Evolutionary conservation across 257 asterid genomes (phyloP), one percentile per base, ranked within the genome.

Genomic region (Solanum stenotomum): DNA sequence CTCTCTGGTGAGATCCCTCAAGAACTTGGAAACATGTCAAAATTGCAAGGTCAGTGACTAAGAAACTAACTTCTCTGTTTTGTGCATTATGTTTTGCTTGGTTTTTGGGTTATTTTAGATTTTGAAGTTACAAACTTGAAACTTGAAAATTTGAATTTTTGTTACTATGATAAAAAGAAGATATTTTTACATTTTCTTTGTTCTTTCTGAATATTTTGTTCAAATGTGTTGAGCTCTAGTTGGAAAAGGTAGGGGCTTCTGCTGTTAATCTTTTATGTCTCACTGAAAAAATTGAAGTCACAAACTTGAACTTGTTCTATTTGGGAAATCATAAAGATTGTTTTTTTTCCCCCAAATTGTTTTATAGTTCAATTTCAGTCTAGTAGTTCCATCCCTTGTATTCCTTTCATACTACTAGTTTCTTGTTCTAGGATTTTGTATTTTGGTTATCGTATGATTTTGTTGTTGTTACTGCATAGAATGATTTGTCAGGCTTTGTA

Each of bases 1-100:
- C 87, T 96, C 22, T 92, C 98, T 59, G 98, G 98, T 29, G 94
- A 94, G 90, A 95, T 96, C 84, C 99, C 99, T 33, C 76, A 94
- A 71, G 94, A 87, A 83, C 91, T 96, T 84, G 99, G 98, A 14
- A 87, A 87, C 89, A 89, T 96, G 98, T 92, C 91, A 13, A 95
- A 89, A 68, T 91, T 96, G 86, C 98, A 96, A 95, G 99, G 99
- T 96, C 44, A 81, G 85, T 89, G 31, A 10, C 38, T 35, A 5
- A 29, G 25, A 44, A 35, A 31, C 85, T 79, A 34, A 29, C 85
- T 46, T 44, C 33, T 77, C 18, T 86, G 22, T 34, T 68, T 75
- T 75, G 5, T 20, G 49, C 46, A 42, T 83, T 76, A 6, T 79
- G 25, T 16, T 44, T 79, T 70, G 59, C 18, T 14, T 34, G 18